These are phyloP conservation scores for Trypanosoma vivax DNA, from an alignment of 208 protist species.

Conservation along the genomic window DNA sequence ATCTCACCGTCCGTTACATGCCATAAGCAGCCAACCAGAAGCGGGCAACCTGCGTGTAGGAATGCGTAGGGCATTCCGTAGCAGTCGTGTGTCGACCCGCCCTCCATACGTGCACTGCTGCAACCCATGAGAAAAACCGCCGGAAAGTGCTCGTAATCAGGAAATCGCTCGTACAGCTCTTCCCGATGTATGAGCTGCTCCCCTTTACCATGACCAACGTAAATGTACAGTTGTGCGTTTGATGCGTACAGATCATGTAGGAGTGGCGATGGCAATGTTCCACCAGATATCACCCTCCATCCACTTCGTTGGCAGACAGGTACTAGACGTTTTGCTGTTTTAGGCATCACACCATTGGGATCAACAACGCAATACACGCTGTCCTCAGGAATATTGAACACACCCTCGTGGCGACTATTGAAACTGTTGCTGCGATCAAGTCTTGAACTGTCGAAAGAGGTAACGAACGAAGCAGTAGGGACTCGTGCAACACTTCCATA, in stretches of 20 bases:
- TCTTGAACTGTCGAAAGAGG: background rate
- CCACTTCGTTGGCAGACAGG: slow-evolving; percentile 15
- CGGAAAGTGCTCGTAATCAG: slow-evolving; percentile 10
- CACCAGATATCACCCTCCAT: slow-evolving; percentile 18
- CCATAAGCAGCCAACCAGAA: slow-evolving; percentile 63
- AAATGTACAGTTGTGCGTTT: slow-evolving; percentile 37
- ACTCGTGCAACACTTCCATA: slow-evolving; percentile 41
- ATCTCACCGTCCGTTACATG: slow-evolving; percentile 79
- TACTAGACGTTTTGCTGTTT: slow-evolving; percentile 20
- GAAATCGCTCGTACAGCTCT: slow-evolving; percentile 45
- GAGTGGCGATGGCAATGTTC: slow-evolving; percentile 12
- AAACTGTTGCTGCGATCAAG: no score
- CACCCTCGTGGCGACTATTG: no score
- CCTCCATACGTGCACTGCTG: slow-evolving; percentile 52
- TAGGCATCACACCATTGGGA: slow-evolving; percentile 22
- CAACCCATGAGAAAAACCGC: slow-evolving; percentile 75
- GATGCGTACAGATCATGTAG: slow-evolving; percentile 17
- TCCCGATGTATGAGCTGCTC: slow-evolving; percentile 35
- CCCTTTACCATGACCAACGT: slow-evolving; percentile 61
- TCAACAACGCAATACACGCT: slow-evolving; percentile 17
- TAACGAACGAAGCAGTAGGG: slow-evolving; percentile 15
- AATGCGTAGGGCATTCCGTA: slow-evolving; percentile 67
- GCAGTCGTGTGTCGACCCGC: slow-evolving; percentile 25
- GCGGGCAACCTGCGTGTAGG: slow-evolving; percentile 54
- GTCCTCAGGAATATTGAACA: no score